Base-by-base conservation (phyloP, 768 basidiomycete genomes). In the Termitomyces sp. region DNA sequence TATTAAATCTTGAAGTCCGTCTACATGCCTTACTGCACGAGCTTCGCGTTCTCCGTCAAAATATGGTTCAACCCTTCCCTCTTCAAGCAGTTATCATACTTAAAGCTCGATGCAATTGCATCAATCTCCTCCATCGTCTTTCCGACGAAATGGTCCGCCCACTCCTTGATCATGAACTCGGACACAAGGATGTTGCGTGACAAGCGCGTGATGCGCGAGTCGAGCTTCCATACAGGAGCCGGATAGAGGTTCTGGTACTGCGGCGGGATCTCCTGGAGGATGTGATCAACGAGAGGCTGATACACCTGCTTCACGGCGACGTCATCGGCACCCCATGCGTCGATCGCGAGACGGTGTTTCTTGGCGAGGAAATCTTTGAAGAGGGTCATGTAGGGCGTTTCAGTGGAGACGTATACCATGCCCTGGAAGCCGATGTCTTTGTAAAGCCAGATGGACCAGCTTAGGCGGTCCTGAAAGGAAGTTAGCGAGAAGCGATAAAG, bases 401-500 rank as follows among this genome's bases (percentile, higher is more conserved):
- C 81, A 13, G 75, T 78, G n/a, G 81, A 80, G 64, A 86, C 77
- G 70, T 89, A 82, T 30, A 89, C 86, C 89, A 93, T 91, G 37
- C 91, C 91, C 72, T 91, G 88, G 79, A 87, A 88, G n/a, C 89
- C 89, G 63, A 89, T 88, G 64, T 90, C 88, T 65, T 89, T 93
- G 81, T 89, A 93, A 20, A 91, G 73, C 92, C 92, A 93, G 74
- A 93, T 93, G 0, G 87, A 86, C 90, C 89, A 92, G 67, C 83
- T 85, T 55, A 87, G 70, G 27, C 81, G 82, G 63, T 84, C 85
- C 84, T 86, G 55, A 22, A 37, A 33, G 16, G 4, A 27, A 46
- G n/a, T 22, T n/a, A 20, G 53, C 47, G 47, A 14, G 53, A 43
- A 30, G 53, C 48, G 46, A 20, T 8, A n/a, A 24, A 33, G 1